Evolutionary conservation across 257 asterid species (phyloP).

Genomic region (Jacaranda mimosifolia): DNA sequence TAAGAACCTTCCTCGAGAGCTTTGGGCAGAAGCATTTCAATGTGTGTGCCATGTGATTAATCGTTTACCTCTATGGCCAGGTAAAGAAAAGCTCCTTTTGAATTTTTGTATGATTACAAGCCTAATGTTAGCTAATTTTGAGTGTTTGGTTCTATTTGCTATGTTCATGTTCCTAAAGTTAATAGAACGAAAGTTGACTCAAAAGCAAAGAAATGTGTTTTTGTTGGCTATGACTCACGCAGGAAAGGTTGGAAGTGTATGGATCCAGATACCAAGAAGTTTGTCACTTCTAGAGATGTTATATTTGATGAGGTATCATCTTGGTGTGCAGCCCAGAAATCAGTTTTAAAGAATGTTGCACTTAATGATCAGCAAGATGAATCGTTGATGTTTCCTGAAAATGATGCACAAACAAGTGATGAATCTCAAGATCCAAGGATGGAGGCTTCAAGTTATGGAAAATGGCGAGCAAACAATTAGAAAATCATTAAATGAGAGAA

Average conservation of each 20-base stretch:
- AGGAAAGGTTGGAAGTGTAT: constrained; percentile 33
- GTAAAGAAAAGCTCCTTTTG: constrained; percentile 28
- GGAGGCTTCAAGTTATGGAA: not conserved
- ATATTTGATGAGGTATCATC: constrained; percentile 35
- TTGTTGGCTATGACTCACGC: not conserved
- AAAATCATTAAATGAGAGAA: constrained; percentile 19
- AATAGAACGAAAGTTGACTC: constrained; percentile 31
- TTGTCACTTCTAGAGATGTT: constrained; percentile 29
- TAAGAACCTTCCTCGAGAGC: constrained; percentile 31
- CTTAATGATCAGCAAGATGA: constrained; percentile 2
- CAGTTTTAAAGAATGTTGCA: not conserved
- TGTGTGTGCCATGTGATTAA: constrained; percentile 28
- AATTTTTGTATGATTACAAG: constrained; percentile 21
- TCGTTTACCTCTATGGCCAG: constrained; percentile 13
- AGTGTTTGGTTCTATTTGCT: constrained; percentile 33
- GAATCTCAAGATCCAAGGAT: not conserved
- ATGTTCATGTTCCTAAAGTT: constrained; percentile 18
- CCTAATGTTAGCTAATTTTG: constrained; percentile 34
- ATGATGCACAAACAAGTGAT: not conserved
- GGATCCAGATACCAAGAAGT: constrained; percentile 28
- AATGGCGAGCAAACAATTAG: not conserved
- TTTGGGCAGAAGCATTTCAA: constrained; percentile 30
- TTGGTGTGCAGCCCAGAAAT: not conserved
- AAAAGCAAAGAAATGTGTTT: constrained; percentile 21
- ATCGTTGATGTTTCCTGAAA: not conserved